Percentiles rank a stretch among this genome's conserved stretches.
These are phyloP conservation scores for Graphium sp. DNA, from an alignment of 2,329 filamentous ascomycete species.

Conservation along the genomic window DNA sequence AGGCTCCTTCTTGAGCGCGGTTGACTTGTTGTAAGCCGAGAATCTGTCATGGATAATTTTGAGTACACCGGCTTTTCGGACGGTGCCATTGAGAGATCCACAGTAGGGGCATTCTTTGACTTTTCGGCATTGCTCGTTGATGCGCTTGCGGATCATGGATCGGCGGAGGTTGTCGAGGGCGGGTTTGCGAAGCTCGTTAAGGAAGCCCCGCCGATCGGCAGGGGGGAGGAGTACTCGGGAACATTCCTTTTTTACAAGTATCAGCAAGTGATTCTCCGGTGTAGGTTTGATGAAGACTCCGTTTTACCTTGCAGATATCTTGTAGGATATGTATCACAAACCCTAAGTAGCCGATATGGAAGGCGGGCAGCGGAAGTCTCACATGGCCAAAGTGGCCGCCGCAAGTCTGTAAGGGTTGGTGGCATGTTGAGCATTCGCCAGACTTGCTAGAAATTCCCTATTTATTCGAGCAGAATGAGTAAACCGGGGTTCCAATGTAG, in stretches of 20 bases:
- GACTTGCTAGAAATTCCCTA: conserved; percentile 74
- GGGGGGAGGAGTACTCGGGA: conserved; percentile 71
- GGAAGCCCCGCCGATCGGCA: conserved; percentile 55
- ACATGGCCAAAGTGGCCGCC: conserved; percentile 95
- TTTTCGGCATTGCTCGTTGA: conserved; percentile 83
- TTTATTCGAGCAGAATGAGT: background rate
- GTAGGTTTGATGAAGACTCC: too few species aligned
- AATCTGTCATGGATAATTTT: conserved; percentile 94
- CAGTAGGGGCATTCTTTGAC: conserved; percentile 70
- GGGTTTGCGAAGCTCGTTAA: conserved; percentile 67
- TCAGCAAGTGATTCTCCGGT: background rate
- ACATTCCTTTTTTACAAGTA: too few species aligned
- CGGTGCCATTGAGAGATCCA: conserved; percentile 68
- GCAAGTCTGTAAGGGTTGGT: conserved; percentile 65
- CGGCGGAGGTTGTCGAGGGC: conserved; percentile 76
- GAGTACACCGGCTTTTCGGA: conserved; percentile 81
- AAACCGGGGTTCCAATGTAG: conserved; percentile 3
- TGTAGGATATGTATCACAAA: conserved; percentile 85
- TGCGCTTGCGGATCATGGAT: conserved; percentile 69
- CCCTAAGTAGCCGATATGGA: conserved; percentile 92
- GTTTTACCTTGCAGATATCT: conserved; percentile 68
- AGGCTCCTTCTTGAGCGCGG: conserved; percentile 65
- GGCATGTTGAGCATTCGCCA: conserved; percentile 67
- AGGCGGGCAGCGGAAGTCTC: conserved; percentile 74
- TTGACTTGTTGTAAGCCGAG: conserved; percentile 73